A percentile compares a stretch with the other conserved stretches of the same genome.
These are phyloP conservation scores for Capsella bursapastoris DNA, from an alignment of 345 rosid genomes.

Conservation along the genomic window DNA sequence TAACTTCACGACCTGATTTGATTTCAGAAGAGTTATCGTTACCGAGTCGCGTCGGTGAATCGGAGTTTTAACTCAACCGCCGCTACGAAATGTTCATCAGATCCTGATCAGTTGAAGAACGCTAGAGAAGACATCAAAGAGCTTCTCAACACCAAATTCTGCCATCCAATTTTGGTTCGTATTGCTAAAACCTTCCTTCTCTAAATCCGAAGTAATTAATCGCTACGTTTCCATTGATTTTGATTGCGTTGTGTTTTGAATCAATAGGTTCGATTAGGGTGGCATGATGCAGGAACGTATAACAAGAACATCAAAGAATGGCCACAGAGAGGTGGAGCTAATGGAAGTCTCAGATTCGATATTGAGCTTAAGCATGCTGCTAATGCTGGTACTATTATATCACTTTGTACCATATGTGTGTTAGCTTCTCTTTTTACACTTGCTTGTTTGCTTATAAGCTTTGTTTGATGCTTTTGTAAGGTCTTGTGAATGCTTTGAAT, in stretches of 20 bases:
- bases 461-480: conserved; percentile 45
- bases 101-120: conserved; percentile 81
- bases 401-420: neutral
- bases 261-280: conserved; percentile 81
- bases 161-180: conserved; percentile 85
- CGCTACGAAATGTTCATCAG: conserved; percentile 54
- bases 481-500: conserved; percentile 84
- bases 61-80: conserved; percentile 55
- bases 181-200: neutral
- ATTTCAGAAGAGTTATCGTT: conserved; percentile 51
- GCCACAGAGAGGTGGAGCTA: conserved; percentile 94
- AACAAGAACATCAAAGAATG: conserved; percentile 85
- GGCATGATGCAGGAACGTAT: conserved; percentile 98
- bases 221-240: neutral
- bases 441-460: conserved; percentile 7
- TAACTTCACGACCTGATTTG: neutral
- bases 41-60: conserved; percentile 42
- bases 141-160: conserved; percentile 69
- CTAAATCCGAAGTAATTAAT: neutral
- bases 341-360: conserved; percentile 92
- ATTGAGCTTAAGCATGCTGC: conserved; percentile 93
- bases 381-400: conserved; percentile 71
- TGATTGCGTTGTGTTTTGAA: neutral
- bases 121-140: conserved; percentile 88
- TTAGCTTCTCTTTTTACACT: neutral